Evolutionary conservation across 2,329 filamentous ascomycete genomes (phyloP).

Genomic region (Thermoascus crustaceus): DNA sequence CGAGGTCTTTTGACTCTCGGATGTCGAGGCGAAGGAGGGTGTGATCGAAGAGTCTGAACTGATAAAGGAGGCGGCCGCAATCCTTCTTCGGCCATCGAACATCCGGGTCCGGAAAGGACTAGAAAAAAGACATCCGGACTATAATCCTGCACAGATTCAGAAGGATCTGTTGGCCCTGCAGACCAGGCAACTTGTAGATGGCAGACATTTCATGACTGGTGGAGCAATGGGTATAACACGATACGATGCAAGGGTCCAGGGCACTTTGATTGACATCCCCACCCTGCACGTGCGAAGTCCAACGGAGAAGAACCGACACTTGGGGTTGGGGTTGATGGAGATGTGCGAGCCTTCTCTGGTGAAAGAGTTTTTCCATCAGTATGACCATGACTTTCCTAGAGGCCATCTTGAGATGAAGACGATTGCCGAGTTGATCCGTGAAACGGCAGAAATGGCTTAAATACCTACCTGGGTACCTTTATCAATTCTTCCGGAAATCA

Average conservation of each 20-base stretch:
- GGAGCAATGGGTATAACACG: neutral
- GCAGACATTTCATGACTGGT: neutral
- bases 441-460: constrained; percentile 9
- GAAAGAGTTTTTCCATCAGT: constrained; percentile 10
- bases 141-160: neutral
- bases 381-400: constrained; percentile 13
- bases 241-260: neutral
- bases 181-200: neutral
- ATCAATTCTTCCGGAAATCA: too few relatives aligned
- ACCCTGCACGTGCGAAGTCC: neutral
- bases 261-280: neutral
- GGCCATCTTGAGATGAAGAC: constrained; percentile 11
- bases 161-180: neutral
- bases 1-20: neutral
- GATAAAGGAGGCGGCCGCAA: neutral
- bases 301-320: constrained; percentile 7
- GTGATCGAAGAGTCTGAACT: neutral
- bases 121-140: neutral
- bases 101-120: neutral
- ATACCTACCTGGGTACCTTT: too few relatives aligned
- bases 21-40: neutral
- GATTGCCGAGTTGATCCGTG: constrained; percentile 10
- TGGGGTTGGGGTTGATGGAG: constrained; percentile 8
- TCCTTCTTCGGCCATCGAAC: neutral
- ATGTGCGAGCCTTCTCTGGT: constrained; percentile 9